Conservation (phyloP, 805 yeast genomes). For the Yarrowia sp. region DNA sequence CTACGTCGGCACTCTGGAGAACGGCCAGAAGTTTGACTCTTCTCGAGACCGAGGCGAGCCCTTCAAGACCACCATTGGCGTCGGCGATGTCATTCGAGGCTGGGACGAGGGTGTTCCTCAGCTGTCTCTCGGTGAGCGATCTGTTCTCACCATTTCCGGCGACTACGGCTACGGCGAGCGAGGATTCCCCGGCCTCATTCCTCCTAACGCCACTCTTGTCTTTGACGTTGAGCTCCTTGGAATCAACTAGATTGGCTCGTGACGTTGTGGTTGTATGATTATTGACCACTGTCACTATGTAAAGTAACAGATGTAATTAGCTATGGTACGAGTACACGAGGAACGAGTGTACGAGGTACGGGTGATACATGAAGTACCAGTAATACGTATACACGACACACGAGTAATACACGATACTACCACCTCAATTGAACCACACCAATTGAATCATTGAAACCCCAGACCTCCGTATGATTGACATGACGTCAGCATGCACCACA, state of each 20-base stretch:
- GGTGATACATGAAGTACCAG: too few species aligned
- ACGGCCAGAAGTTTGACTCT: slow-evolving; percentile 94
- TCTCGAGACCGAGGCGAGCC: slow-evolving; percentile 94
- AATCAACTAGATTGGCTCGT: slow-evolving; percentile 29
- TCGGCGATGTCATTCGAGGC: slow-evolving; percentile 93
- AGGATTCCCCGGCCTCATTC: slow-evolving; percentile 95
- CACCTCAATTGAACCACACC: too few species aligned
- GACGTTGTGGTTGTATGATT: background rate
- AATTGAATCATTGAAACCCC: too few species aligned
- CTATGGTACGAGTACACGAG: background rate
- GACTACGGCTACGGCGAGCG: slow-evolving; percentile 89
- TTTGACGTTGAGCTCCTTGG: slow-evolving; percentile 40
- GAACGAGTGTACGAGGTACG: too few species aligned
- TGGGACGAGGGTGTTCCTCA: slow-evolving; percentile 96
- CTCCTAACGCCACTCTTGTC: slow-evolving; percentile 90
- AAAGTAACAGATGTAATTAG: slow-evolving; percentile 21
- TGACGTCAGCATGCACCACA: background rate
- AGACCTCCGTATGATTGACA: background rate
- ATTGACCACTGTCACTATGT: background rate
- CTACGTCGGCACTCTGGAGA: slow-evolving; percentile 91
- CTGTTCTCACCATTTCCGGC: slow-evolving; percentile 88
- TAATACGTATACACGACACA: too few species aligned
- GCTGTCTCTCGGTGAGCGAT: slow-evolving; percentile 89
- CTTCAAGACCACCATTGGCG: slow-evolving; percentile 91
- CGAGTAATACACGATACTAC: too few species aligned